Percentiles rank a stretch among this genome's conserved stretches.
Evolutionary conservation across 2,329 filamentous ascomycete species (phyloP).

Genomic region (Trichophaea hybrida): DNA sequence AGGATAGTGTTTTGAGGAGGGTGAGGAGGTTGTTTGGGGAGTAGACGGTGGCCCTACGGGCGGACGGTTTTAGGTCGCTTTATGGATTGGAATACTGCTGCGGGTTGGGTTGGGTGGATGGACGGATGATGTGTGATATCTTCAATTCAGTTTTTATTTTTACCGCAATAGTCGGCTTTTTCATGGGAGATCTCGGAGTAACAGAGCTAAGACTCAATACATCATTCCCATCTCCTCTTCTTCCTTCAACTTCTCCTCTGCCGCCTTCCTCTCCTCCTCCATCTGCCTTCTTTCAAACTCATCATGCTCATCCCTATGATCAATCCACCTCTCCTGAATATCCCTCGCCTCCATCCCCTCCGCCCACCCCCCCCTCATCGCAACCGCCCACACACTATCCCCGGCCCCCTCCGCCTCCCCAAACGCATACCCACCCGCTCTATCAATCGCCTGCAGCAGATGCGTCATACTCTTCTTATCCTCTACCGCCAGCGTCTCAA

Average conservation of each 20-base stretch:
- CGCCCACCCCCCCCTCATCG: slow-evolving; percentile 58
- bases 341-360: slow-evolving; percentile 70
- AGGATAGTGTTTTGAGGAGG: slow-evolving; percentile 88
- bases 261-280: slow-evolving; percentile 51
- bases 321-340: slow-evolving; percentile 91
- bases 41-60: slow-evolving; percentile 24
- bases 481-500: slow-evolving; percentile 88
- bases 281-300: slow-evolving; percentile 58
- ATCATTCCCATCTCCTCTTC: slow-evolving; percentile 22
- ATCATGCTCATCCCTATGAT: slow-evolving; percentile 77
- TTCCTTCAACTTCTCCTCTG: slow-evolving; percentile 24
- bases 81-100: not conserved
- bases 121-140: not conserved
- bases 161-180: not conserved
- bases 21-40: slow-evolving; percentile 60
- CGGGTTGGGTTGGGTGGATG: not conserved
- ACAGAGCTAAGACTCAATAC: not conserved
- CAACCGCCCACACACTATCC: slow-evolving; percentile 92
- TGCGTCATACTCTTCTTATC: slow-evolving; percentile 97
- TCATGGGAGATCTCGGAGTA: too few relatives aligned
- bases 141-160: not conserved
- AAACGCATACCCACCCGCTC: slow-evolving; percentile 86
- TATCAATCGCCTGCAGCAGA: slow-evolving; percentile 73
- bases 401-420: slow-evolving; percentile 81
- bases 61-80: not conserved